phyloP scores from a whole-genome alignment of 768 basidiomycete species.

The Kwoniella botswanensis region DNA sequence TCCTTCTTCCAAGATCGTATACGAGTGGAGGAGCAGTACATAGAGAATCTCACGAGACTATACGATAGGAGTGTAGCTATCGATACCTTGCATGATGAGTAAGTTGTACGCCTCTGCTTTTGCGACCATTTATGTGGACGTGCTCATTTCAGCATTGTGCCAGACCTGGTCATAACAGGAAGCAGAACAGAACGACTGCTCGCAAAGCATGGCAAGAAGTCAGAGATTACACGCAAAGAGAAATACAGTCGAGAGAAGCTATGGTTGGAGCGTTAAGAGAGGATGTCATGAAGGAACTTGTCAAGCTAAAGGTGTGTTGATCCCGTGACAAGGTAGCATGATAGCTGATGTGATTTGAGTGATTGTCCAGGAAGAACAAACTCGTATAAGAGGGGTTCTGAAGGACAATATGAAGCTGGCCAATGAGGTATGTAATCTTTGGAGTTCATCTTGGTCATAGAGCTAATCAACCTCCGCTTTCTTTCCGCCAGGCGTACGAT shows the following conservation, averaged over 20 bases:
- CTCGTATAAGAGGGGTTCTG: conserved; percentile 86
- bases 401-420: conserved; percentile 89
- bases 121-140: background rate
- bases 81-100: conserved; percentile 73
- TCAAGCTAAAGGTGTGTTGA: conserved; percentile 63
- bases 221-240: conserved; percentile 82
- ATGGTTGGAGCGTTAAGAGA: conserved; percentile 72
- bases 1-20: conserved; percentile 78
- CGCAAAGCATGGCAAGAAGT: conserved; percentile 82
- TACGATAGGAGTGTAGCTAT: conserved; percentile 73
- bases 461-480: background rate
- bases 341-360: conserved; percentile 12
- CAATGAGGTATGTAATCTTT: conserved; percentile 49
- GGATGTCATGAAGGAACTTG: conserved; percentile 76
- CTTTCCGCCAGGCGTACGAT: conserved; percentile 64
- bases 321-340: conserved; percentile 56
- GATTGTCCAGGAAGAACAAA: conserved; percentile 75
- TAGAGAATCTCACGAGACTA: conserved; percentile 74
- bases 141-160: background rate
- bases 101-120: conserved; percentile 9
- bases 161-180: conserved; percentile 35
- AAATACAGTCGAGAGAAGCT: conserved; percentile 80
- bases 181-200: conserved; percentile 62
- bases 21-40: conserved; percentile 81
- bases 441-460: too few species aligned